phyloP scores from a whole-genome alignment of 306 rosid genomes.

The Gastrolobium villosum region DNA sequence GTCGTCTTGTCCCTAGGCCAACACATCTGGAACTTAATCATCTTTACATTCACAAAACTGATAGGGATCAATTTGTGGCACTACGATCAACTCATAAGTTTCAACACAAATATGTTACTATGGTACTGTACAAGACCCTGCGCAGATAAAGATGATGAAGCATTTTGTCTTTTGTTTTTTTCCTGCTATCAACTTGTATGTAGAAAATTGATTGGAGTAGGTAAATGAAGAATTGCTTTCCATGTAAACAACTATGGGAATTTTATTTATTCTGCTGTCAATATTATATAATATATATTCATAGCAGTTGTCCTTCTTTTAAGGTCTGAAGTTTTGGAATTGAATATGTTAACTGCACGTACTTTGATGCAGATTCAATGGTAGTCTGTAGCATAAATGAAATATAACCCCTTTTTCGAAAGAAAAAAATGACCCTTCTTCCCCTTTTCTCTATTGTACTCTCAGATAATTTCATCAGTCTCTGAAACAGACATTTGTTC shows the following conservation, averaged over 20 bases:
- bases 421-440: not conserved
- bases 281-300: not conserved
- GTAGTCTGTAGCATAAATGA: slow-evolving; percentile 4
- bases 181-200: slow-evolving; percentile 2
- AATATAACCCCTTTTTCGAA: not conserved
- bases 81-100: slow-evolving; percentile 74
- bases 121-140: slow-evolving; percentile 67
- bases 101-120: slow-evolving; percentile 65
- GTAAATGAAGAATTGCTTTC: slow-evolving; percentile 32
- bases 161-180: slow-evolving; percentile 1
- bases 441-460: slow-evolving; percentile 10
- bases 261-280: slow-evolving; percentile 39
- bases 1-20: slow-evolving; percentile 47
- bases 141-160: slow-evolving; percentile 48
- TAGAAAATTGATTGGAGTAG: slow-evolving; percentile 38
- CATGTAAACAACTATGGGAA: slow-evolving; percentile 38
- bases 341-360: slow-evolving; percentile 22
- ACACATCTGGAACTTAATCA: slow-evolving; percentile 72
- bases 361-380: slow-evolving; percentile 31
- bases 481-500: not conserved
- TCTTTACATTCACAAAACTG: slow-evolving; percentile 68
- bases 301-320: slow-evolving; percentile 23
- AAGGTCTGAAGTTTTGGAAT: slow-evolving; percentile 14
- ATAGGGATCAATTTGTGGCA: slow-evolving; percentile 58
- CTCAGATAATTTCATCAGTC: slow-evolving; percentile 4